phyloP scores from a whole-genome alignment of 1,284 basidiomycete genomes.

The Tausonia pullulans region DNA sequence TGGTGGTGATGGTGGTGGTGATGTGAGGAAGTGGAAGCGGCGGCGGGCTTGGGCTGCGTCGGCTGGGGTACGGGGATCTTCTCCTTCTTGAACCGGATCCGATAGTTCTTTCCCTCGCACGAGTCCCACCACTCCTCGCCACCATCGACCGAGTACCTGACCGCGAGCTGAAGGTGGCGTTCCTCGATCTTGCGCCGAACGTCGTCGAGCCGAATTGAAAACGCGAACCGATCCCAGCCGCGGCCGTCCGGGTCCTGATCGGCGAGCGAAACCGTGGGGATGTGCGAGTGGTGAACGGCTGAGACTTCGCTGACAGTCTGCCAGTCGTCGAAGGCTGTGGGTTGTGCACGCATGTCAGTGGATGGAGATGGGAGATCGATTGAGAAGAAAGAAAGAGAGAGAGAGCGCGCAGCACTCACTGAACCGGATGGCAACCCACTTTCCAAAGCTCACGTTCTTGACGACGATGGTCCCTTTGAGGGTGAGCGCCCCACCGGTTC shows the following conservation, averaged over 20 bases:
- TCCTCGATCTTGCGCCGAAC: slow-evolving; percentile 55
- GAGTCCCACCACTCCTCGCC: slow-evolving; percentile 39
- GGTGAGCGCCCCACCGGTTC: slow-evolving; percentile 15
- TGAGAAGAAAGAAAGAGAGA: not conserved
- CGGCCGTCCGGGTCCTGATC: slow-evolving; percentile 17
- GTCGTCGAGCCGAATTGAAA: slow-evolving; percentile 58
- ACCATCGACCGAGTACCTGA: slow-evolving; percentile 43
- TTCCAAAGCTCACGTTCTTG: slow-evolving; percentile 43
- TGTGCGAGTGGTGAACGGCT: slow-evolving; percentile 34
- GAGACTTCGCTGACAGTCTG: slow-evolving; percentile 44
- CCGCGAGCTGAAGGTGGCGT: slow-evolving; percentile 54
- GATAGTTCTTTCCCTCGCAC: slow-evolving; percentile 37
- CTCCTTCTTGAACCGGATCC: slow-evolving; percentile 36
- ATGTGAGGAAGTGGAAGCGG: not conserved
- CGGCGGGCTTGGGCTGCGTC: not conserved
- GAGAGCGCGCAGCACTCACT: slow-evolving; percentile 21
- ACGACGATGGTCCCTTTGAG: slow-evolving; percentile 40
- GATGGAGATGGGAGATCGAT: no score
- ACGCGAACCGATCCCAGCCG: slow-evolving; percentile 40
- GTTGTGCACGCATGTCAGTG: no score
- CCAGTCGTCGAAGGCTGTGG: slow-evolving; percentile 40
- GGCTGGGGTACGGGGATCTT: not conserved
- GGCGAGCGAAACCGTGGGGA: slow-evolving; percentile 25
- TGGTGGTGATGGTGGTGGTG: no score
- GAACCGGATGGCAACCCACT: slow-evolving; percentile 43